Base-by-base conservation (phyloP, 75 land plant species). In the Larix kaempferi region DNA sequence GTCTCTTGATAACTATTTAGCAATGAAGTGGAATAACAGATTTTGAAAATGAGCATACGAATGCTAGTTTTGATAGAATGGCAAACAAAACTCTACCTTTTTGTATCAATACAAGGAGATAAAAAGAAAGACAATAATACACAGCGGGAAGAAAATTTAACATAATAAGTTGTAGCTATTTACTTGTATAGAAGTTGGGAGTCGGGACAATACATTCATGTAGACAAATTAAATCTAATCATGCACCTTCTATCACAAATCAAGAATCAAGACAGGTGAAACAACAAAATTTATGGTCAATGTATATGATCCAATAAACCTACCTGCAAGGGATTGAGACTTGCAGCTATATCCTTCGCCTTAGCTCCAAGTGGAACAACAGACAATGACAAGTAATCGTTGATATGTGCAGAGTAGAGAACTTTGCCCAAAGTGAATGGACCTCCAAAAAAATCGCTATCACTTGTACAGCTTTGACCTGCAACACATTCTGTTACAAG, bases 281-380 rank as follows among this genome's bases (percentile, higher is more conserved):
- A 67, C 39, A 67, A 39, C 12, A 19, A 44, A 67, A 39, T 37
- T 22, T 44, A 5, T 19, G 21, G 37, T 41, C 72, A 67, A 39
- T 39, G 44, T 67, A 39, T 19, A 67, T 39, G 23, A 8, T 67
- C 62, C 77, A 56, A 77, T 74, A 16, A 16, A 55, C 49, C 56
- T 78, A 96, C 98, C 95, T 91, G 90, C 67, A 84, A 74, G 71
- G 82, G 80, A 79, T 77, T 81, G 11, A 85, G 44, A 80, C 67
- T 78, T 57, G 79, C 76, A 33, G 79, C 81, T 61, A 90, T 72
- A 84, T 96, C 98, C 59, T 78, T 88, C 77, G 84, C 90, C 72
- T 77, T 77, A 57, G 90, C 99, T 60, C 97, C 99, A 2, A 90
- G 19, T 39, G 99, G 99, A 22, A 88, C 76, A 74, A 85, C 84